These are phyloP conservation scores for Pseudovirgaria hyperparasitica DNA, from an alignment of 2,329 filamentous ascomycete genomes.

Conservation along the genomic window DNA sequence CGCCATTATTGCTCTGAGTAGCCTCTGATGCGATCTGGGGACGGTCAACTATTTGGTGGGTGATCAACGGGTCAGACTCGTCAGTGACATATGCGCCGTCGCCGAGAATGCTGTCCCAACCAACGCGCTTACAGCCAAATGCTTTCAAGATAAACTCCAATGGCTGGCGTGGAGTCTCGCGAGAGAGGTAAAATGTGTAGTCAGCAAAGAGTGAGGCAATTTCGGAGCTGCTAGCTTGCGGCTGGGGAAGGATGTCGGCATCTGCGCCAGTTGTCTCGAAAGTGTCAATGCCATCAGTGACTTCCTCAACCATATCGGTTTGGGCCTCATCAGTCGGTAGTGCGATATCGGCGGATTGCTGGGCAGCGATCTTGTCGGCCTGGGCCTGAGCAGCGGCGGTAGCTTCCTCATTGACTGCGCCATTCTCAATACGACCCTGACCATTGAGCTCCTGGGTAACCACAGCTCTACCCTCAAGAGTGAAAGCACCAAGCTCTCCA, in stretches of 20 bases:
- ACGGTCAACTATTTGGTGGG: constrained; percentile 90
- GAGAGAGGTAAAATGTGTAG: constrained; percentile 83
- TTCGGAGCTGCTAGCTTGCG: constrained; percentile 51
- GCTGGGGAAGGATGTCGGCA: constrained; percentile 77
- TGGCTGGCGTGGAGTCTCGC: constrained; percentile 81
- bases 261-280: constrained; percentile 77
- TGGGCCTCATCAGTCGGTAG: constrained; percentile 28
- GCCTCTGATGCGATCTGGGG: constrained; percentile 46
- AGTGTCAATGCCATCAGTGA: constrained; percentile 60
- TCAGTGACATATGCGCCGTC: constrained; percentile 86
- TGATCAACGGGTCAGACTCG: constrained; percentile 78
- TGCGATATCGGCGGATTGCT: constrained; percentile 12
- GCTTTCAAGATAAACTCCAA: constrained; percentile 87
- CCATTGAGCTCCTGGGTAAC: constrained; percentile 21
- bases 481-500: constrained; percentile 83
- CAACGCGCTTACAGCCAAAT: constrained; percentile 91
- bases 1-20: constrained; percentile 45
- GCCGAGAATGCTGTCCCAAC: constrained; percentile 84
- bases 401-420: constrained; percentile 13
- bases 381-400: constrained; percentile 35
- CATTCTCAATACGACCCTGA: constrained; percentile 8
- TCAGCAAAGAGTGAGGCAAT: constrained; percentile 70
- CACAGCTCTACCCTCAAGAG: constrained; percentile 62
- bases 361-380: constrained; percentile 31
- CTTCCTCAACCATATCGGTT: constrained; percentile 7